A percentile compares a stretch with the other conserved stretches of the same genome.
phyloP scores from a whole-genome alignment of 1,284 basidiomycete species.

The Puccinia sorghi region DNA sequence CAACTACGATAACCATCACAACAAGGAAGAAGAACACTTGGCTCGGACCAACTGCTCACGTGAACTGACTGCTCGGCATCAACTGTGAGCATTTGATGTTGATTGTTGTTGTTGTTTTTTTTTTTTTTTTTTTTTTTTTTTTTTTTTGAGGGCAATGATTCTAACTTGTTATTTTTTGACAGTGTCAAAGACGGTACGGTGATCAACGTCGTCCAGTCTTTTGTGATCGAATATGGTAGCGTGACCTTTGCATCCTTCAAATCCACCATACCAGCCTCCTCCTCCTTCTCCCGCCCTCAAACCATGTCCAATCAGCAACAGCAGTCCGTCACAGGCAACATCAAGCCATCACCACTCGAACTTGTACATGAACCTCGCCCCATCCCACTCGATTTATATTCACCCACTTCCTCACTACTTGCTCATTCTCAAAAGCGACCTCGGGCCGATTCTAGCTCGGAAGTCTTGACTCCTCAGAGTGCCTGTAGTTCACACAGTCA shows the following conservation, averaged over 20 bases:
- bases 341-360: slow-evolving; percentile 24
- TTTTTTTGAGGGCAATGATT: not conserved
- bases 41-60: not conserved
- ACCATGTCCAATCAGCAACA: slow-evolving; percentile 9
- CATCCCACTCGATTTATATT: slow-evolving; percentile 26
- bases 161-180: not conserved
- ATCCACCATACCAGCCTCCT: not conserved
- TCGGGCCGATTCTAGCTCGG: slow-evolving; percentile 23
- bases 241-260: slow-evolving; percentile 41
- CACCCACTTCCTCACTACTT: slow-evolving; percentile 13
- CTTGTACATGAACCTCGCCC: slow-evolving; percentile 19
- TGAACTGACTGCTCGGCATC: slow-evolving; percentile 20
- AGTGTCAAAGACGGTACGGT: slow-evolving; percentile 33
- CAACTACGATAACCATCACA: too few relatives aligned
- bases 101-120: too few relatives aligned
- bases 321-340: not conserved
- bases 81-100: slow-evolving; percentile 15
- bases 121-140: not conserved
- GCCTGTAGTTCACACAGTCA: slow-evolving; percentile 23
- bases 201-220: slow-evolving; percentile 13
- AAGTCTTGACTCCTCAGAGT: slow-evolving; percentile 37
- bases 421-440: slow-evolving; percentile 22
- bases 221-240: slow-evolving; percentile 42
- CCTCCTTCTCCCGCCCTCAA: not conserved
- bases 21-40: not conserved